A percentile compares a stretch with the other conserved stretches of the same genome.
phyloP scores from a whole-genome alignment of 164 flowering plant genomes.

The Litsea cubeba region DNA sequence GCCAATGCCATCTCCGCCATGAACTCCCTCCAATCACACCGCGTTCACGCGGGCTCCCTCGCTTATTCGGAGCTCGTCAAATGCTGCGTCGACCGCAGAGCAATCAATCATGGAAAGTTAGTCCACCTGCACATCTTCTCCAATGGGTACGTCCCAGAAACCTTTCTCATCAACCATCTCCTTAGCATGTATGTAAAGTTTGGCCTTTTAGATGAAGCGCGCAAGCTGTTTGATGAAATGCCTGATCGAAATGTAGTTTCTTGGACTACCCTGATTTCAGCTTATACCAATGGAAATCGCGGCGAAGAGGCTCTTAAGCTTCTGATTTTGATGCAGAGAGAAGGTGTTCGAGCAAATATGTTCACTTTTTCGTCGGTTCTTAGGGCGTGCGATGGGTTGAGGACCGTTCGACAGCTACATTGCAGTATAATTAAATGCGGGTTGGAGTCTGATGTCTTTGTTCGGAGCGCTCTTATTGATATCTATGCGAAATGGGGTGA shows the following conservation, averaged over 20 bases:
- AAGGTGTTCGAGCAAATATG: slow-evolving; percentile 69
- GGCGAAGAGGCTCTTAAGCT: slow-evolving; percentile 40
- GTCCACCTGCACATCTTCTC: slow-evolving; percentile 64
- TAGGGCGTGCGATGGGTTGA: slow-evolving; percentile 53
- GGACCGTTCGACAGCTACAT: slow-evolving; percentile 51
- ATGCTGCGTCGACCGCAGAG: slow-evolving; percentile 50
- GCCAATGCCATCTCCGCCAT: slow-evolving; percentile 52
- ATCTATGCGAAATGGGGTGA: slow-evolving; percentile 70
- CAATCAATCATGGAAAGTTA: slow-evolving; percentile 41
- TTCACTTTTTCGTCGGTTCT: slow-evolving; percentile 69
- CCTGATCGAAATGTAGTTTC: slow-evolving; percentile 68
- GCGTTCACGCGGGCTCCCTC: slow-evolving; percentile 48
- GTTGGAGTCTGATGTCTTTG: slow-evolving; percentile 72
- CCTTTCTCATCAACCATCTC: slow-evolving; percentile 52
- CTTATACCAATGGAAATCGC: slow-evolving; percentile 33
- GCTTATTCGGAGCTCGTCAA: slow-evolving; percentile 70
- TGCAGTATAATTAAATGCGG: slow-evolving; percentile 51
- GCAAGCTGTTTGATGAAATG: slow-evolving; percentile 66
- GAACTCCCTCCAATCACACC: slow-evolving; percentile 42
- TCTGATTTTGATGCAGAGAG: slow-evolving; percentile 62
- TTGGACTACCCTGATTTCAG: slow-evolving; percentile 89
- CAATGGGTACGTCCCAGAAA: slow-evolving; percentile 43
- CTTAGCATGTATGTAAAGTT: slow-evolving; percentile 66
- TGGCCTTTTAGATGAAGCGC: slow-evolving; percentile 48
- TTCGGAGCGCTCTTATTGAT: slow-evolving; percentile 75